Base-by-base conservation (phyloP, 148 eudicot species). In the Persicaria tinctoria region DNA sequence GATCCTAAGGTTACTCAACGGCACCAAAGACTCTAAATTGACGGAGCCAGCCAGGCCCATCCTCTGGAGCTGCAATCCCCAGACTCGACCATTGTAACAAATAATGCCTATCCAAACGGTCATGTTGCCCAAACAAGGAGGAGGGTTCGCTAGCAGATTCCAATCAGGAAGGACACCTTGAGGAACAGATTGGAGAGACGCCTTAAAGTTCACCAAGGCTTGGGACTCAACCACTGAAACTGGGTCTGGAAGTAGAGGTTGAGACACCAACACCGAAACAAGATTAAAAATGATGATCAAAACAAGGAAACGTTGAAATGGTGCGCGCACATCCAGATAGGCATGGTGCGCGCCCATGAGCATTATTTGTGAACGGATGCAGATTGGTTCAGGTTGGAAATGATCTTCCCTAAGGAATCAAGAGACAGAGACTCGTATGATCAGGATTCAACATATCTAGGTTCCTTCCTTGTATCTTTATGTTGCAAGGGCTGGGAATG, bases 51-150 rank as follows among this genome's bases (percentile, higher is more conserved):
- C 10, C 3, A 93, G 85, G 66, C 56, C 79, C 87, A 89, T 82
- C 70, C 84, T 80, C 74, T 93, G 95, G 6, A 93, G 88, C 68
- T 87, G 85, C 73, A 93, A 62, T 4, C 97, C 98, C 91, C 90
- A 88, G 8, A 91, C 86, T 41, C 75, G 75, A n/a, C 84, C 87
- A 4, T 76, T 20, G 77, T 18, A 20, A 75, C 98, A 93, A 4
- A 83, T 74, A 18, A 91, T 85, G 0, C 95, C 97, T 1, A 45
- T 1, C 98, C 98, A 91, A n/a, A 79, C 79, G 3, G 83, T 80
- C 45, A 74, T 51, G 38, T 80, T 82, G 17, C 79, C 82, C 13
- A n/a, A 8, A 70, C 97, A 91, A 0, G 97, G 91, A 46, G 62
- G 62, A 27, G 98, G 96, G 51, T 57, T 56, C 17, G 46, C 79